Percentiles rank a stretch among this genome's conserved stretches.
phyloP scores from a whole-genome alignment of 192 early-diverging fungal genomes.

The Backusella liffmaniae region DNA sequence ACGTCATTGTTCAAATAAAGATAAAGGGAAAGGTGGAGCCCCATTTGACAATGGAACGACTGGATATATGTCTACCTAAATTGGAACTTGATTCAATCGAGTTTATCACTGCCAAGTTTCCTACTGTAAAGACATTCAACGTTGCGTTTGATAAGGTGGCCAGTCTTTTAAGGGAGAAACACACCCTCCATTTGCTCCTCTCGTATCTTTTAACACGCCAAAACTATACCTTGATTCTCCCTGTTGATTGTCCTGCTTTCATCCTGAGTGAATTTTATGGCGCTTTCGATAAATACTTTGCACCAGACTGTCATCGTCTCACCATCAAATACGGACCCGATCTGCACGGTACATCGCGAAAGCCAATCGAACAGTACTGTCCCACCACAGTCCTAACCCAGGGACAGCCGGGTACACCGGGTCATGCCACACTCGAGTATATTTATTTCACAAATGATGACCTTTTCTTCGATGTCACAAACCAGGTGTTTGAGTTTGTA shows the following conservation, averaged over 20 bases:
- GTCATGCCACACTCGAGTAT: background rate
- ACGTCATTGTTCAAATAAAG: background rate
- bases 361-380: background rate
- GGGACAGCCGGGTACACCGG: background rate
- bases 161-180: background rate
- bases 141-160: background rate
- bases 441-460: background rate
- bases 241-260: background rate
- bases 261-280: background rate
- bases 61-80: background rate
- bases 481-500: background rate
- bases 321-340: background rate
- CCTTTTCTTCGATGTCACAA: background rate
- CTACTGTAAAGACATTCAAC: background rate
- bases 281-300: background rate
- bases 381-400: background rate
- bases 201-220: background rate
- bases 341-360: background rate
- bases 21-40: too few species aligned
- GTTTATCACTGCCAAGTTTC: background rate
- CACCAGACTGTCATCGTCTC: background rate
- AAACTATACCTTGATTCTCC: background rate
- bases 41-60: background rate
- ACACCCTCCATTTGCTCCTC: background rate
- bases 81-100: background rate